phyloP scores from a whole-genome alignment of 108 stramenopile genomes.

The Mediolabrus comicus region DNA sequence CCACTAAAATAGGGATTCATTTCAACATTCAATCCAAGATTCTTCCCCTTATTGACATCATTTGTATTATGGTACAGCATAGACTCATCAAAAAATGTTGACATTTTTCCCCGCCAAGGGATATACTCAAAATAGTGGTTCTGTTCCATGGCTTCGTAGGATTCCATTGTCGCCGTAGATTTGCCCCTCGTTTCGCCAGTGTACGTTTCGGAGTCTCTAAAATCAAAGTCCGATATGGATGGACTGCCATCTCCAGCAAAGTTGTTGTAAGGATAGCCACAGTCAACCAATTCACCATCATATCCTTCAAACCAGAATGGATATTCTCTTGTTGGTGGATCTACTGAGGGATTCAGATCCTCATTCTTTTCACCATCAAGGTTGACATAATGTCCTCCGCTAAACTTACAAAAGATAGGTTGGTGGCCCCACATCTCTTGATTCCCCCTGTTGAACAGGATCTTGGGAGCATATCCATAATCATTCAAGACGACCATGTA shows the following conservation, averaged over 20 bases:
- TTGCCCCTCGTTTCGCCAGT: slow-evolving; percentile 2
- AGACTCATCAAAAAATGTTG: background rate
- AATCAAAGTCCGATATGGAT: background rate
- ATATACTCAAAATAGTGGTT: slow-evolving; percentile 44
- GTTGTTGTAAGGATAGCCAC: background rate
- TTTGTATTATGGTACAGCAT: background rate
- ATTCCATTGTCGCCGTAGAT: slow-evolving; percentile 14
- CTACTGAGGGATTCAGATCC: background rate
- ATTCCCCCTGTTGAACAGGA: background rate
- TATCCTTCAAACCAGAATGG: background rate
- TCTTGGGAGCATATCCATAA: slow-evolving; percentile 20
- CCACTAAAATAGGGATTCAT: background rate
- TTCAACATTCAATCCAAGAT: background rate
- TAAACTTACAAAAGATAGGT: background rate
- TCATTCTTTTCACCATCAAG: background rate
- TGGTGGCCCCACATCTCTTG: background rate
- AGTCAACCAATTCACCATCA: background rate
- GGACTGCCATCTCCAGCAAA: background rate
- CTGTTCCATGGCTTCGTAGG: slow-evolving; percentile 17
- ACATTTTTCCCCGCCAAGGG: slow-evolving; percentile 32
- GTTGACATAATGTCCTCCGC: background rate
- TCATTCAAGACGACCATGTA: slow-evolving; percentile 58
- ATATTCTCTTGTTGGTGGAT: background rate
- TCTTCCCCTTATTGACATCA: background rate
- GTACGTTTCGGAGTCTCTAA: background rate